Evolutionary conservation across 2,329 filamentous ascomycete species (phyloP), one percentile per base, ranked within the genome.

Genomic region (Fusarium sp.): DNA sequence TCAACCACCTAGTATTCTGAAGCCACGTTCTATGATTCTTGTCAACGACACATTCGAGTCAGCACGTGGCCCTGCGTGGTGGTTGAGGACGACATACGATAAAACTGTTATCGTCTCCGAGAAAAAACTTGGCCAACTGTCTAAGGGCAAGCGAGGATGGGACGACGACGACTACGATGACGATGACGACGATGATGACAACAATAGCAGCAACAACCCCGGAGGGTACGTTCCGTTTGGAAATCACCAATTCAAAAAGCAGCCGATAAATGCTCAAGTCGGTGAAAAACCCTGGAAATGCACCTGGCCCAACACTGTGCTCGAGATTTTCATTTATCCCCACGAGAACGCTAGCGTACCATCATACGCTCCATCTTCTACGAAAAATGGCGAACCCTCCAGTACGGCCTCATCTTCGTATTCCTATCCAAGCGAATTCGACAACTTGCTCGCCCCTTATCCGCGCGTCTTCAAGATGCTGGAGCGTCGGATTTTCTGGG

Each of bases 241-340:
- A 9, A 34, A 12, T 1, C 57, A 71, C 13, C 73, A 64, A 7
- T 75, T 68, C 16, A 71, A 69, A 54, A 72, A 63, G 7, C 58
- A 72, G 23, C 30, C 48, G 18, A 58, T 68, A 3, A 75, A 76
- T 11, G 80, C 81, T 1, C 75, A 82, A 62, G 75, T 77, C 0
- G 88, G 87, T 11, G 87, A 89, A 48, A 85, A 79, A 61, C 85
- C 86, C 1, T 90, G 88, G 88, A 82, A 90, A 23, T 90, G 88
- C 73, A 85, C 81, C 2, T 90, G 88, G 88, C 85, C 87, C 3
- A 80, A 83, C 30, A 89, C 87, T 1, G 80, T 83, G 3, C 79
- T 90, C 6, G 87, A 90, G 54, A 77, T 89, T 4, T 88, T 89
- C 69, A 86, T 90, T 41, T 90, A 89, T 66, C 82, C 87, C 1